Base-by-base conservation (phyloP, 148 eudicot genomes). In the Chenopodium formosanum region DNA sequence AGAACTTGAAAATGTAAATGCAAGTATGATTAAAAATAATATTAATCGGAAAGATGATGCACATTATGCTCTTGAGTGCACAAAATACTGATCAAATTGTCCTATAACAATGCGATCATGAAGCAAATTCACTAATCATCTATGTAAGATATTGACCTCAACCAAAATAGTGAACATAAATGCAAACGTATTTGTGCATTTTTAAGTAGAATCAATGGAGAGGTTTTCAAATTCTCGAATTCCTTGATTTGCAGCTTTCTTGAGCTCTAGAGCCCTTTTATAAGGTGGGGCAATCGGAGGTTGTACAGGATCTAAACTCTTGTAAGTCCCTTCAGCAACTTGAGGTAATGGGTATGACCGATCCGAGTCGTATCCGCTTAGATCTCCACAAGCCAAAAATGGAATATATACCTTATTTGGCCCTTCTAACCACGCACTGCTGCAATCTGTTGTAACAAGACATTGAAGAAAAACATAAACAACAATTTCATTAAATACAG, bases 241-340 rank as follows among this genome's bases (percentile, higher is more conserved):
- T 68, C 93, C 91, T 70, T 92, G 97, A 81, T 81, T 89, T 0
- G 97, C 91, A 71, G 98, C 98, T 87, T 96, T 96, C 90, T 92
- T 92, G 91, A 96, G 87, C 84, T 96, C 94, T 7, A 96, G 90
- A 70, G 99, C 99, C 82, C 94, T 91, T 79, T 96, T 96, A 77
- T 96, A 96, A 62, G 99, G 99, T 1, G 99, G 99, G 70, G 95
- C 99, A 75, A 96, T 96, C 1, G 99, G 99, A 11, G 98, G 99
- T 77, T 96, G 99, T 9, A 96, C 89, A 0, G 99, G 99, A 85
- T 94, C 98, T 80, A 96, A 87, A 86, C 91, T 91, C 85, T 85
- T 88, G 86, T 95, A 95, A 12, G 91, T 84, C 73, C 98, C 98
- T 76, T 91, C 89, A 3, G 90, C 92, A 64, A 75, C 87, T 86